phyloP scores from a whole-genome alignment of 2,329 filamentous ascomycete genomes.

The Thielaviopsis punctulata region DNA sequence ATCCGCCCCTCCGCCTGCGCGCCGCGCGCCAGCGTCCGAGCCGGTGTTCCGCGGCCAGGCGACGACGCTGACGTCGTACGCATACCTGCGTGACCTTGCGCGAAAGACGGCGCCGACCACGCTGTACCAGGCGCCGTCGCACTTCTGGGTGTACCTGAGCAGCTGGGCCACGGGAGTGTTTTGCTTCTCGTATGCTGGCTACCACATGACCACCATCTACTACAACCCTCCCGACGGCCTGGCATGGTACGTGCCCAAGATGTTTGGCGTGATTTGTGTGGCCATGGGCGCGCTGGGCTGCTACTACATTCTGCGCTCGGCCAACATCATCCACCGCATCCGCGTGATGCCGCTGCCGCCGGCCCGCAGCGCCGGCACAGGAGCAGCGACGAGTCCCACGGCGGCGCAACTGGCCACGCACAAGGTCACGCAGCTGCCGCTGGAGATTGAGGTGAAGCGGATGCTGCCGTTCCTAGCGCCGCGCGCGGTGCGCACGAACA shows the following conservation, averaged over 20 bases:
- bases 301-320: conserved; percentile 39
- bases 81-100: conserved; percentile 38
- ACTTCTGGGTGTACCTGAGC: conserved; percentile 43
- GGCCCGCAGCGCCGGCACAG: conserved; percentile 11
- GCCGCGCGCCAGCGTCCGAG: neutral
- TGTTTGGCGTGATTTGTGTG: conserved; percentile 40
- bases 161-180: conserved; percentile 39
- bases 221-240: conserved; percentile 33
- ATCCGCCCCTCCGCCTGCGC: neutral
- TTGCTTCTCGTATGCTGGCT: conserved; percentile 32
- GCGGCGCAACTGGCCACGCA: conserved; percentile 12
- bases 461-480: conserved; percentile 30
- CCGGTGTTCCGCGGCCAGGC: conserved; percentile 11
- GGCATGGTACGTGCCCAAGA: conserved; percentile 36
- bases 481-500: conserved; percentile 24
- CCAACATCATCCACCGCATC: conserved; percentile 39
- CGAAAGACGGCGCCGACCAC: conserved; percentile 36
- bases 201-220: conserved; percentile 33
- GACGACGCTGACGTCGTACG: conserved; percentile 18
- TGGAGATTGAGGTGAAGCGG: conserved; percentile 36
- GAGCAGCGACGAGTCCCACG: conserved; percentile 8
- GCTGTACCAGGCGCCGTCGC: conserved; percentile 48
- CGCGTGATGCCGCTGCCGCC: conserved; percentile 29
- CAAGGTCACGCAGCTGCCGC: conserved; percentile 21
- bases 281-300: conserved; percentile 42